Evolutionary conservation across 768 basidiomycete species (phyloP), one percentile per base, ranked within the genome.

Genomic region (Boletus sp.): DNA sequence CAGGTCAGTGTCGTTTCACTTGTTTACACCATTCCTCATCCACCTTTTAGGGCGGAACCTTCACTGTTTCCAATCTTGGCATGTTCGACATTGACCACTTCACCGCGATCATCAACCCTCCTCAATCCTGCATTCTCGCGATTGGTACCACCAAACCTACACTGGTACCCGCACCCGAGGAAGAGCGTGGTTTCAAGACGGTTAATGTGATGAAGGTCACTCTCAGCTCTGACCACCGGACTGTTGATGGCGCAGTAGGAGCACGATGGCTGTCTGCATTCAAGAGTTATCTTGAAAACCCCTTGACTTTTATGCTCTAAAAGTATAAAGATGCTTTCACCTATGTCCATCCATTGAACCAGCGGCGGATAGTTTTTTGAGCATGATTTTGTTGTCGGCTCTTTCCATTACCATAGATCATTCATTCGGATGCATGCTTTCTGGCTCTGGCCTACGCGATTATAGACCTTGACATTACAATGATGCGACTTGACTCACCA

Each of bases 81-180:
- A 99, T 99, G 97, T 97, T 82, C 70, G 95, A 90, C 59, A 84
- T 98, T 67, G 83, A 86, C 54, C 90, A 94, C 75, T 99, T 99
- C 76, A 98, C 95, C 14, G 97, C 97, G 47, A 98, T 99, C 78
- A 96, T 99, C 83, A 99, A 99, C 81, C 86, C 90, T 14, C 97
- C 97, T 28, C 97, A 98, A 75, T 92, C 93, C 47, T 98, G 95
- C 76, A 99, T 98, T 68, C 87, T 99, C 58, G 97, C 97, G 45
- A 85, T 98, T 64, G 95, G 97, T 36, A 82, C 87, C 18, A 94
- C 93, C 17, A 82, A 86, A 71, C 82, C 91, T n/a, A 89, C 88
- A 52, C 77, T 98, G 15, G 86, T 94, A 18, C 89, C 92, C 35
- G 94, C 92, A 24, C 84, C 89, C 0, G 89, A 92, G 67, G 87